Evolutionary conservation across 805 yeast genomes (phyloP), one percentile per base, ranked within the genome.

Genomic region (Ogataea saltuana): DNA sequence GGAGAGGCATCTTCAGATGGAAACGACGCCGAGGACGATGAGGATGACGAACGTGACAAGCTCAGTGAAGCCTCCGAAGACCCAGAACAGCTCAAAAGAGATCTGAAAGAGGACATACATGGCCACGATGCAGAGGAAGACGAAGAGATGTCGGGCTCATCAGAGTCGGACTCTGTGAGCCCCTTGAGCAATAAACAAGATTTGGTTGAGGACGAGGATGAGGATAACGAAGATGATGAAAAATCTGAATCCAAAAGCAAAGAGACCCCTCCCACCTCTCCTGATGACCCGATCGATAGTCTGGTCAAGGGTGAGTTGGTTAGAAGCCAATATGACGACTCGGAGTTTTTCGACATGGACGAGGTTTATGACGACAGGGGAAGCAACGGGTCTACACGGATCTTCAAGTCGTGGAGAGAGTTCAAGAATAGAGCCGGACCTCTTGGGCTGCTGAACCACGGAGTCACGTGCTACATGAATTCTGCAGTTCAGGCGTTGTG

Each of bases 391-490:
- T 75, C 84, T 7, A 64, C 59, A 1, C 71, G 87, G 42, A 82
- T 88, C 22, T 59, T 68, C 44, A 89, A 88, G 61, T 81, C 80
- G 45, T 89, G 96, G 90, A 62, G 76, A n/a, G 75, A 72, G 40
- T 66, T 76, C 41, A 61, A 68, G 11, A 62, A 64, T 3, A 58
- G 66, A 29, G 73, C 74, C 26, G 83, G 83, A n/a, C 80, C 83
- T 2, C 62, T 74, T 19, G 99, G 99, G 0, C 69, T 91, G 38
- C 65, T 85, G 38, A 91, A 91, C 64, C 90, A 85, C 53, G 97
- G 97, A 30, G 98, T 93, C 34, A 91, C 98, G 3, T 91, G 99
- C 63, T 91, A 91, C 67, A 90, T 91, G 78, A 91, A 93, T 64
- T 84, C 96, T 6, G 97, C 97, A 1, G 82, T 93, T 19, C 98